Evolutionary conservation across 2,329 filamentous ascomycete species (phyloP).

Genomic region (Sphaerulina populicola): DNA sequence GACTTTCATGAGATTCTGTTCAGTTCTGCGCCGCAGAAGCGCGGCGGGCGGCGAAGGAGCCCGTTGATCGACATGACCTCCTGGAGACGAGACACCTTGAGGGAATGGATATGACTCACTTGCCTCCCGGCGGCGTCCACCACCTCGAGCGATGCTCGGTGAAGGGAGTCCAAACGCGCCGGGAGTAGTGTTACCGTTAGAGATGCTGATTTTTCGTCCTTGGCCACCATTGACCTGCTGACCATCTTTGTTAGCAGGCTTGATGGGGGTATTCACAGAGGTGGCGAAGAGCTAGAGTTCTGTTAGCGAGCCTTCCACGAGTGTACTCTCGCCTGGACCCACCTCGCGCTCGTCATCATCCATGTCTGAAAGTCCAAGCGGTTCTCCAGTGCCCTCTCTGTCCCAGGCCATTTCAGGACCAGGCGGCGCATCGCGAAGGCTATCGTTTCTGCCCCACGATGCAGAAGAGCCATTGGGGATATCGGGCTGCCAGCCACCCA

Average conservation of each 20-base stretch:
- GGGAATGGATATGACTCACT: slow-evolving; percentile 57
- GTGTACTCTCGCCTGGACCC: slow-evolving; percentile 12
- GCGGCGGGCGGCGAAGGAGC: slow-evolving; percentile 53
- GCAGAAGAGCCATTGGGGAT: slow-evolving; percentile 54
- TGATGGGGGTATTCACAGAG: slow-evolving; percentile 90
- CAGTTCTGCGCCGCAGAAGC: slow-evolving; percentile 53
- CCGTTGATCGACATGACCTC: slow-evolving; percentile 52
- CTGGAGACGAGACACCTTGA: slow-evolving; percentile 51
- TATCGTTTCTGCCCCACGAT: slow-evolving; percentile 70
- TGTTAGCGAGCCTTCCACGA: slow-evolving; percentile 7
- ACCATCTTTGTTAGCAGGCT: slow-evolving; percentile 60
- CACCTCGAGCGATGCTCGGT: slow-evolving; percentile 62
- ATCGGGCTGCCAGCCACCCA: slow-evolving; percentile 70
- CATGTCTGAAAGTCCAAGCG: slow-evolving; percentile 66
- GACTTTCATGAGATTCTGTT: slow-evolving; percentile 45
- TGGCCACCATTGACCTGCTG: slow-evolving; percentile 50
- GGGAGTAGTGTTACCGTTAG: slow-evolving; percentile 53
- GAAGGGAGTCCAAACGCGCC: slow-evolving; percentile 63
- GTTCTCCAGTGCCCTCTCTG: slow-evolving; percentile 57
- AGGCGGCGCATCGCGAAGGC: slow-evolving; percentile 58
- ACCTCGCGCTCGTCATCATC: slow-evolving; percentile 59
- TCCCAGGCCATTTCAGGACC: slow-evolving; percentile 95
- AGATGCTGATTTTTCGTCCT: slow-evolving; percentile 74
- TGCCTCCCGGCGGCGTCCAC: slow-evolving; percentile 72
- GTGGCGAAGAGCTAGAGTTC: slow-evolving; percentile 60